Base-by-base conservation (phyloP, 352 stramenopile genomes). In the Aphanomyces astaci region DNA sequence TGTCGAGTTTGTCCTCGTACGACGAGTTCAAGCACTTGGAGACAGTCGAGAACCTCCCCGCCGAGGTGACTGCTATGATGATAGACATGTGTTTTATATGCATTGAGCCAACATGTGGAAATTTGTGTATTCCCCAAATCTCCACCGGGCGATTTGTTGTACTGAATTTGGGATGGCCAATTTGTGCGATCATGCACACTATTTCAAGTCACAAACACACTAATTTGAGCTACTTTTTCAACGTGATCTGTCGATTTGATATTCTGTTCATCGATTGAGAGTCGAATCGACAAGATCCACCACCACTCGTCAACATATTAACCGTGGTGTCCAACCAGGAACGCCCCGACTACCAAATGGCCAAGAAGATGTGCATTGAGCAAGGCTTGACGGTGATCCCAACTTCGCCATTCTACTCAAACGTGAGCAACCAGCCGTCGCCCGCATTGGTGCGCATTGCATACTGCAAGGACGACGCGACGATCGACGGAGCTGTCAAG, bases 391-490 rank as follows among this genome's bases (percentile, higher is more conserved):
- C 92, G 0, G 85, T 95, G 31, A 98, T 98, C 74, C 95, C 93
- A 46, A 95, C 94, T 52, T 96, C 84, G 15, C 87, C 90, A 19
- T 98, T 98, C 79, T 98, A 97, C 76, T 87, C 82, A 46, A 72
- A 75, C 22, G 76, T 79, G 0, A 93, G 95, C 70, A 81, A 95
- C 66, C 79, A 86, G 48, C 72, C 96, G 10, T 87, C 87, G 15
- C 80, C 76, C 0, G 87, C 80, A 11, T 57, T 95, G 31, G 82
- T 94, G 30, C 91, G 96, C 46, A 92, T 99, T 64, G 95, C 94
- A 9, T 99, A 97, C 80, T 99, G 96, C 75, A 99, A 99, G 75
- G 94, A 96, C 67, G 95, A 98, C 71, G 84, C 96, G 65, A 98
- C 91, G 4, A 73, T 98, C 22, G 76, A 92, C 62, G 79, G 92